These are phyloP conservation scores for Venturia asperata DNA, from an alignment of 2,329 filamentous ascomycete species.

Conservation along the genomic window DNA sequence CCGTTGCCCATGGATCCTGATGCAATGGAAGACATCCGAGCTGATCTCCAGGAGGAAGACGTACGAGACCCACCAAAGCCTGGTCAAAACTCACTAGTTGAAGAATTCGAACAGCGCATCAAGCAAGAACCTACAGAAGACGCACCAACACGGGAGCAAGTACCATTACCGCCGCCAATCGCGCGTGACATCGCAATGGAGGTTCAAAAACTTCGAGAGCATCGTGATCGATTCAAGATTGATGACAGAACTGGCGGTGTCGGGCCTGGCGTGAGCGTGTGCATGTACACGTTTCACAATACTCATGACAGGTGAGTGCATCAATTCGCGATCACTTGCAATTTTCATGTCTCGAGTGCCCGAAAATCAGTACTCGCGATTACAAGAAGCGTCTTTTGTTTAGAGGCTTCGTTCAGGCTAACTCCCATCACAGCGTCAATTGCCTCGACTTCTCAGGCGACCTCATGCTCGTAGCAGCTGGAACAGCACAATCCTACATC, in stretches of 20 bases:
- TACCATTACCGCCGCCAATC: constrained; percentile 81
- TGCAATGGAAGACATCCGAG: constrained; percentile 75
- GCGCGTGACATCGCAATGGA: constrained; percentile 89
- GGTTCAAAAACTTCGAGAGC: constrained; percentile 87
- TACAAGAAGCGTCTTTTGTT: background rate
- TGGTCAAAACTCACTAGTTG: constrained; percentile 67
- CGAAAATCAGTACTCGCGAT: background rate
- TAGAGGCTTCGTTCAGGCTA: constrained; percentile 20
- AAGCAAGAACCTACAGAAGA: constrained; percentile 89
- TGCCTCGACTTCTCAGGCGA: constrained; percentile 95
- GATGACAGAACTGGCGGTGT: constrained; percentile 76
- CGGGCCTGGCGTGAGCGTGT: constrained; percentile 76
- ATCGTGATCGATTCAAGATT: constrained; percentile 84
- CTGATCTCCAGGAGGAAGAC: constrained; percentile 81
- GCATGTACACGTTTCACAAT: constrained; percentile 99
- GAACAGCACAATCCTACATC: constrained; percentile 91
- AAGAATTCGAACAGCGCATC: constrained; percentile 79
- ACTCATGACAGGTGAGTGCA: constrained; percentile 70
- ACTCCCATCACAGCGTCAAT: constrained; percentile 55
- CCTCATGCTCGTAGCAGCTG: constrained; percentile 75
- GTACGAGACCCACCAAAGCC: constrained; percentile 61
- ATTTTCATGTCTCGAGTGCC: too few species aligned
- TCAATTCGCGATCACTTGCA: background rate
- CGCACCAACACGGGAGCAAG: constrained; percentile 65
- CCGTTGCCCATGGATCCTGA: constrained; percentile 77